Conservation (phyloP, 352 stramenopile species). For the Phytophthora tubulina region DNA sequence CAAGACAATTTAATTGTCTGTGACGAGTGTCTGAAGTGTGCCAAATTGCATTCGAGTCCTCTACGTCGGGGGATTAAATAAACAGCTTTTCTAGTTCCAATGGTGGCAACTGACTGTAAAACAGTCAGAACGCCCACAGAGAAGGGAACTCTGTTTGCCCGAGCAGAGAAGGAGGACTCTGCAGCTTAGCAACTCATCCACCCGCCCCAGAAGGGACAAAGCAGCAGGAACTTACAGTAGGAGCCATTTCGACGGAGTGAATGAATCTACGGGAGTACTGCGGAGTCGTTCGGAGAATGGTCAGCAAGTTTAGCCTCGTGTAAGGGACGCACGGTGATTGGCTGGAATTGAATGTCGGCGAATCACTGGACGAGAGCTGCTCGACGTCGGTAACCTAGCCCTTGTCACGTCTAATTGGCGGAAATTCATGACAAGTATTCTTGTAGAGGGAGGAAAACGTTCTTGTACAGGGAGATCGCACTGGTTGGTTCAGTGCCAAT, state of each 20-base stretch:
- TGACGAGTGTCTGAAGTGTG: slow-evolving; percentile 35
- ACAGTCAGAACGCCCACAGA: slow-evolving; percentile 63
- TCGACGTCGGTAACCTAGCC: slow-evolving; percentile 7
- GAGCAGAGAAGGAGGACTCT: slow-evolving; percentile 88
- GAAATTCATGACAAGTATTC: slow-evolving; percentile 30
- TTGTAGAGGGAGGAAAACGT: slow-evolving; percentile 49
- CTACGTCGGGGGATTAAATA: background rate
- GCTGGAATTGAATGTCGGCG: slow-evolving; percentile 15
- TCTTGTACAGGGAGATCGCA: slow-evolving; percentile 59
- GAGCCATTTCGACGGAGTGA: slow-evolving; percentile 56
- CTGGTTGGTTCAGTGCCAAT: slow-evolving; percentile 54
- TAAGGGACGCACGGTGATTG: slow-evolving; percentile 29
- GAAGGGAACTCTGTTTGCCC: slow-evolving; percentile 92
- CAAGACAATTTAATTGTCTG: slow-evolving; percentile 20
- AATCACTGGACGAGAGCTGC: slow-evolving; percentile 51
- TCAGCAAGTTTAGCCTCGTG: background rate
- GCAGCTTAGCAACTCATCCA: slow-evolving; percentile 88
- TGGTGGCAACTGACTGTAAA: slow-evolving; percentile 38
- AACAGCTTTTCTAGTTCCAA: slow-evolving; percentile 35
- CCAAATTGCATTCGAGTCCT: slow-evolving; percentile 25
- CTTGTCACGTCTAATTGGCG: slow-evolving; percentile 39
- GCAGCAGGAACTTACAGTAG: slow-evolving; percentile 52
- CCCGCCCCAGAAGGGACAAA: slow-evolving; percentile 20
- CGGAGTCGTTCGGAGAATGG: slow-evolving; percentile 59
- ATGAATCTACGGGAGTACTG: slow-evolving; percentile 31